A percentile compares a stretch with the other conserved stretches of the same genome.
These are phyloP conservation scores for Mesembryanthemum crystallinum DNA, from an alignment of 148 eudicot species.

Conservation along the genomic window DNA sequence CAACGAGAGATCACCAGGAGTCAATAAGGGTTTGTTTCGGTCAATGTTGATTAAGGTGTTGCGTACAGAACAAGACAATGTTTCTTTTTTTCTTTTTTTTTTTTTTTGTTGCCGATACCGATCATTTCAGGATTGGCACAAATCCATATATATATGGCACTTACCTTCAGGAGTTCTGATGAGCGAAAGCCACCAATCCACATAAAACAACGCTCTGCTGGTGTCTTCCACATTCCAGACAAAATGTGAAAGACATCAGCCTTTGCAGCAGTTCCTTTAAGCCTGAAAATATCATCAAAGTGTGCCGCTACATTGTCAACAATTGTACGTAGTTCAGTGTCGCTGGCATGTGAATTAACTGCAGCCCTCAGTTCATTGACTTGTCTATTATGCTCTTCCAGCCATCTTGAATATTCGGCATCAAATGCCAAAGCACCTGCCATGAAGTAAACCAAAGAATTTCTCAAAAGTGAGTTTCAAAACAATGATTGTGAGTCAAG, in stretches of 20 bases:
- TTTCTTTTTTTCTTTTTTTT: no score
- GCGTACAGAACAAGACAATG: neutral
- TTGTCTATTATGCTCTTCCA: conserved; percentile 73
- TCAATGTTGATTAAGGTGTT: neutral
- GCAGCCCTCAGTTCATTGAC: conserved; percentile 79
- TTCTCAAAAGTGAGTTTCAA: neutral
- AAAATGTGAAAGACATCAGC: conserved; percentile 86
- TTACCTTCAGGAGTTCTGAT: conserved; percentile 89
- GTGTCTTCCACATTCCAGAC: conserved; percentile 99
- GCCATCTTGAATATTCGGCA: conserved; percentile 85
- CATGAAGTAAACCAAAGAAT: neutral
- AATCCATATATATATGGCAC: conserved; percentile 1
- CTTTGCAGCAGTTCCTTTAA: conserved; percentile 82
- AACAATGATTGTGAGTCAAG: conserved; percentile 1
- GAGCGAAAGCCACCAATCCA: conserved; percentile 98
- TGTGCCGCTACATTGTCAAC: conserved; percentile 66
- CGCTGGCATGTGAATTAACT: conserved; percentile 83
- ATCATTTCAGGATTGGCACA: neutral
- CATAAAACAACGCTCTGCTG: conserved; percentile 94
- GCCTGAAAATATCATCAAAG: conserved; percentile 71
- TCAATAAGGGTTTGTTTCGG: neutral
- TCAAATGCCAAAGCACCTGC: conserved; percentile 93
- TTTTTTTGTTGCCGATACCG: no score
- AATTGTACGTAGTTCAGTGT: conserved; percentile 68
- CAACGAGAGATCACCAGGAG: neutral